Evolutionary conservation across 805 yeast species (phyloP), one percentile per base, ranked within the genome.

Genomic region (Suhomyces sp.): DNA sequence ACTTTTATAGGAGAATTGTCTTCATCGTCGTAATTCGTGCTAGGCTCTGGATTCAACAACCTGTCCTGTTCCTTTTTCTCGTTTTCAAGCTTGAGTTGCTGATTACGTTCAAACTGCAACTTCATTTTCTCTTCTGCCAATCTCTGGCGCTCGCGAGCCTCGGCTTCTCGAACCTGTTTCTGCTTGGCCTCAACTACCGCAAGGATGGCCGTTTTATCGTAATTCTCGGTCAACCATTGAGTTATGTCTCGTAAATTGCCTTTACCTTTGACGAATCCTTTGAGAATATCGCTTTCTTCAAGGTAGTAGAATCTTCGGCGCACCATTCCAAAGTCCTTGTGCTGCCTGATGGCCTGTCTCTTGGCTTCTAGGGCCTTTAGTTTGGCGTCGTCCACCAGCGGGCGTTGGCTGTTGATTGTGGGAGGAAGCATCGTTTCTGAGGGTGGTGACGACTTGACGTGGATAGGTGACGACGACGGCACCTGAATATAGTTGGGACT

Each of bases 201-300:
- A 44, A 66, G 49, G n/a, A 63, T 60, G 6, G 61, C 69, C 9
- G 53, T 60, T 48, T 62, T 63, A 47, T 63, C 61, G 52, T 57
- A 68, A 52, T 69, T 72, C n/a, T 70, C 73, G 4, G 66, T 64
- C 31, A 75, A 62, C 72, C 73, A 71, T 50, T 62, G 68, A 25
- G 71, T 67, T 46, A 74, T 66, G 20, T 71, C 75, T 39, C 77
- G 64, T 24, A 75, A 63, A 44, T 73, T 71, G 6, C 78, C 78
- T 57, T 67, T 72, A 4, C 76, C 77, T 52, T 71, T 72, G 21
- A 72, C 73, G 59, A 75, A 72, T 3, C 74, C 78, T 50, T 69
- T 68, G 58, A 73, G 68, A 33, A 75, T 61, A 50, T 71, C 78
- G 43, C 72, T 66, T 51, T 75, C 78, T n/a, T 60, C 62, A 27